These are phyloP conservation scores for Deuterostichococcus epilithicus DNA, from an alignment of 139 green algal genomes.

Conservation along the genomic window DNA sequence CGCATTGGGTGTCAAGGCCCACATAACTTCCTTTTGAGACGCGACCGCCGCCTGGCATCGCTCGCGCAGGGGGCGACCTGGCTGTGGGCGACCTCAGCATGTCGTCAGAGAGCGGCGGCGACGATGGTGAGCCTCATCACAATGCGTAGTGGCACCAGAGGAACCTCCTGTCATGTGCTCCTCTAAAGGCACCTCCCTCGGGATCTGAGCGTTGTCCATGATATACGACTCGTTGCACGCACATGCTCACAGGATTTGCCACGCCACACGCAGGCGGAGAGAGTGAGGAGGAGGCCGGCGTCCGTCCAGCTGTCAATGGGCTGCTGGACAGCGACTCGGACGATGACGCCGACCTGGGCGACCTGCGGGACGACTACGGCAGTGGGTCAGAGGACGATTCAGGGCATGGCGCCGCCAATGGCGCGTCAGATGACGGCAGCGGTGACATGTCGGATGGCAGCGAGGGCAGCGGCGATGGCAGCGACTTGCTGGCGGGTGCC, in stretches of 20 bases:
- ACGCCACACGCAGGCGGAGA: too few relatives aligned
- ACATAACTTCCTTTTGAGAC: too few relatives aligned
- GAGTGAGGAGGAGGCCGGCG: not conserved
- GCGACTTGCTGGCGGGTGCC: not conserved
- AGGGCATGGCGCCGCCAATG: not conserved
- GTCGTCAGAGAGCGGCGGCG: not conserved
- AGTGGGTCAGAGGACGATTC: not conserved
- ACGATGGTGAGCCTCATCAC: not conserved
- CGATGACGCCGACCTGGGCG: not conserved
- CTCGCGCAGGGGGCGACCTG: not conserved
- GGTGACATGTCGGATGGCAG: not conserved
- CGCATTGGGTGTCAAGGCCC: too few relatives aligned
- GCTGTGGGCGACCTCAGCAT: not conserved
- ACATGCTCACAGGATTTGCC: too few relatives aligned
- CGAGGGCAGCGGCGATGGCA: constrained; percentile 13
- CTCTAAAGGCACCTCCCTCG: too few relatives aligned
- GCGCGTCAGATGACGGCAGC: not conserved
- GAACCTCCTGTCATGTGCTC: too few relatives aligned
- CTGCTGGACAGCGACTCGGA: not conserved
- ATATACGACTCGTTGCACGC: too few relatives aligned
- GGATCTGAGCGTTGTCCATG: too few relatives aligned
- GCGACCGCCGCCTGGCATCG: not conserved
- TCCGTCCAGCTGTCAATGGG: not conserved
- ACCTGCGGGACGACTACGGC: not conserved
- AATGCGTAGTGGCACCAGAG: too few relatives aligned